Base-by-base conservation (phyloP, 2,329 filamentous ascomycete species). In the Aspergillus sp. region DNA sequence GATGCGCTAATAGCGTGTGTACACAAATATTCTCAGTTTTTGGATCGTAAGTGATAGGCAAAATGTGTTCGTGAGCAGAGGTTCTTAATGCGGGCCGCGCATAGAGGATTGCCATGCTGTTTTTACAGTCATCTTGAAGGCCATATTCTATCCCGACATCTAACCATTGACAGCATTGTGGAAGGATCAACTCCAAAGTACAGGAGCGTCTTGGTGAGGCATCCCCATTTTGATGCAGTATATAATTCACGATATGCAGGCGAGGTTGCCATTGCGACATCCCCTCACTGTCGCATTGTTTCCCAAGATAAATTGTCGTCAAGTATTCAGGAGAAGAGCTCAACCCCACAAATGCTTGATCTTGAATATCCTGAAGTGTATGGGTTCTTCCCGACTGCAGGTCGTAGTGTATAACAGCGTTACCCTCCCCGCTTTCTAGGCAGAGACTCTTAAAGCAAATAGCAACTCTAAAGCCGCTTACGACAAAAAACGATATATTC, bases 351-450 rank as follows among this genome's bases (percentile, higher is more conserved):
- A 60, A 51, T 32, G 60, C 50, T 32, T 64, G 48, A 2, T 49
- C 17, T 12, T 22, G n/a, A 44, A 47, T 5, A 60, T 43, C 12
- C 43, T 11, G 41, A 32, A 68, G 22, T 3, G 53, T 61, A 26
- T 60, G 68, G 50, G 63, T 52, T 7, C 55, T 32, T 9, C 52
- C 53, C 4, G 64, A 55, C 11, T 62, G 30, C 41, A 68, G 58
- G 15, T 64, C 53, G 59, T 67, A 69, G 36, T 69, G 61, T 12
- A 71, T 55, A 26, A 69, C 32, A 24, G 45, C 62, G 17, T 61
- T 55, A 11, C 12, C 42, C 4, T 42, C 47, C n/a, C 20, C 43
- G 17, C 20, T 4, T 4, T 34, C 20, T 3, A 22, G 45, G 17
- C 43, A 34, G 36, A 17, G 47, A 30, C 64, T 12, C n/a, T 44